Conservation (phyloP, 441 rosid genomes). For the Gossypium davidsonii region DNA sequence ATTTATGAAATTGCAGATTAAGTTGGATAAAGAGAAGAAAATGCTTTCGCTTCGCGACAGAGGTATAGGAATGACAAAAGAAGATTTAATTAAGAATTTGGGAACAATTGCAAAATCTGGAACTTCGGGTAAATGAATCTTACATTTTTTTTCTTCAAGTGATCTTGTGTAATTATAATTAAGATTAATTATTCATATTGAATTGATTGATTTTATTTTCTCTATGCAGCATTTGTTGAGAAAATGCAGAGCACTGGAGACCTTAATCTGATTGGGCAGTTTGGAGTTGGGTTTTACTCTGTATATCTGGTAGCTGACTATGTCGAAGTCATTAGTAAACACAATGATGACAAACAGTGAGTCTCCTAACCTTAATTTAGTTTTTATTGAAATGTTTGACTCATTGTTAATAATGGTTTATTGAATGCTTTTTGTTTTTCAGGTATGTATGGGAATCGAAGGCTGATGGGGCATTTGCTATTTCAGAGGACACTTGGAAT, state of each 20-base stretch:
- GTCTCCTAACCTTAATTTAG: constrained; percentile 4
- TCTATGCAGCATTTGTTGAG: constrained; percentile 75
- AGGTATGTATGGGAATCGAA: constrained; percentile 98
- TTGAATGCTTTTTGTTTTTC: constrained; percentile 9
- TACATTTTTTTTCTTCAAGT: neutral
- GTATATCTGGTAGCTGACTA: constrained; percentile 95
- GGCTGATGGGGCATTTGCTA: constrained; percentile 96
- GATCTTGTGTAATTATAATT: neutral
- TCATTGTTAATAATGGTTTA: constrained; percentile 9
- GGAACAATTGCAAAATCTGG: constrained; percentile 97
- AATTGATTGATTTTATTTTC: neutral
- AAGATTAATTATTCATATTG: neutral
- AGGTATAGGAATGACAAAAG: constrained; percentile 97
- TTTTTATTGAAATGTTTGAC: neutral
- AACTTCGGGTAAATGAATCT: constrained; percentile 62
- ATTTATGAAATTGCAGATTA: constrained; percentile 47
- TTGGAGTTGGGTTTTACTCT: constrained; percentile 97
- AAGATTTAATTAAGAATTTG: constrained; percentile 86
- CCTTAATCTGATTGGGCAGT: constrained; percentile 92
- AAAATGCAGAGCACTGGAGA: constrained; percentile 94
- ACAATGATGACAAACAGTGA: constrained; percentile 89
- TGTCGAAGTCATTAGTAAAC: constrained; percentile 93
- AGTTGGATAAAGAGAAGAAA: constrained; percentile 80
- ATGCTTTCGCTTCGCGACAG: constrained; percentile 76
- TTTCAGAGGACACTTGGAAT: constrained; percentile 96